A percentile compares a stretch with the other conserved stretches of the same genome.
Evolutionary conservation across 1,139 yeast genomes (phyloP).

Genomic region (Pichia sp.): DNA sequence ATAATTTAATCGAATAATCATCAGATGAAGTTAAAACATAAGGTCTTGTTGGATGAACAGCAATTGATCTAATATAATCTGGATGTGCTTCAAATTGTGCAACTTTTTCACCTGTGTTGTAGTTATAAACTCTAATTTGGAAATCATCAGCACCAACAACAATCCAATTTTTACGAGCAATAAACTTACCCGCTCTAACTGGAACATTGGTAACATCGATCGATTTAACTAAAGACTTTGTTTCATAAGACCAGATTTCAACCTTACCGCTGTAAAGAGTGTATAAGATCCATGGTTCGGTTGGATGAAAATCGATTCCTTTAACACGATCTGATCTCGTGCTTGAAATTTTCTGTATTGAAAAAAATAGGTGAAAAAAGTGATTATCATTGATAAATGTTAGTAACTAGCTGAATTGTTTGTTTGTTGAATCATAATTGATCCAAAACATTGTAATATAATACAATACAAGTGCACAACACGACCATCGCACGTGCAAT

Average conservation of each 20-base stretch:
- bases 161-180: constrained; percentile 96
- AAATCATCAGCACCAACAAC: constrained; percentile 95
- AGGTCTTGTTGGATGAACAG: constrained; percentile 92
- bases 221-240: constrained; percentile 59
- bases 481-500: neutral
- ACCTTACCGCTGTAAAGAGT: constrained; percentile 80
- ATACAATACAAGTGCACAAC: too few relatives aligned
- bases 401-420: neutral
- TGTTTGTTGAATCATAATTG: neutral
- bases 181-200: constrained; percentile 89
- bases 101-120: constrained; percentile 90
- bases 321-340: constrained; percentile 94
- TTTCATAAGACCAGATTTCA: constrained; percentile 92
- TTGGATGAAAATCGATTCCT: constrained; percentile 96
- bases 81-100: constrained; percentile 97
- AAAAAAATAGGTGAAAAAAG: neutral
- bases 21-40: constrained; percentile 85
- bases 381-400: neutral
- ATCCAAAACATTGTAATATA: neutral
- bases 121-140: constrained; percentile 86
- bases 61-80: constrained; percentile 87
- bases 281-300: constrained; percentile 93
- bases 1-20: constrained; percentile 82
- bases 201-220: constrained; percentile 92
- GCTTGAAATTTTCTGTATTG: constrained; percentile 59